These are phyloP conservation scores for Tetraselmis striata DNA, from an alignment of 139 green algal species.

Conservation along the genomic window DNA sequence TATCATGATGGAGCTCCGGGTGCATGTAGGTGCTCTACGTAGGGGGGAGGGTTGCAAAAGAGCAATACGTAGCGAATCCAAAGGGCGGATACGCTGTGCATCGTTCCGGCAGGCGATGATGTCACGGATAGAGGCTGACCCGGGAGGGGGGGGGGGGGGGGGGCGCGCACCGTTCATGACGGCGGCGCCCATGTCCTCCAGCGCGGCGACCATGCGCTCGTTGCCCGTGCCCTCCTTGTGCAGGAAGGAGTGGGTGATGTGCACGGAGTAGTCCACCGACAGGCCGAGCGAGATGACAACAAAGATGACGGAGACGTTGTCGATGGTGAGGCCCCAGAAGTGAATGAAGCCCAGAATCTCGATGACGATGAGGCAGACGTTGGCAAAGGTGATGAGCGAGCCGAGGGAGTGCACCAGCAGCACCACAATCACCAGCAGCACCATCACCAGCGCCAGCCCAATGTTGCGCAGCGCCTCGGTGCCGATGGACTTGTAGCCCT, in stretches of 20 bases:
- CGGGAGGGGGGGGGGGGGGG: too few relatives aligned
- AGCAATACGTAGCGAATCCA: too few relatives aligned
- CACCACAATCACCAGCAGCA: slow-evolving; percentile 35
- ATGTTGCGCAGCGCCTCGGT: slow-evolving; percentile 35
- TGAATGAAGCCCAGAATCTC: slow-evolving; percentile 37
- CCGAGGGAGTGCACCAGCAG: slow-evolving; percentile 34
- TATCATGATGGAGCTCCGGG: too few relatives aligned
- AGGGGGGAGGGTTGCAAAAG: too few relatives aligned
- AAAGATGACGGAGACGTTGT: slow-evolving; percentile 31
- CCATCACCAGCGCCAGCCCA: slow-evolving; percentile 23
- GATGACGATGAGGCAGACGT: slow-evolving; percentile 33
- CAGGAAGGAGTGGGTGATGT: slow-evolving; percentile 33
- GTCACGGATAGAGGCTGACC: too few relatives aligned
- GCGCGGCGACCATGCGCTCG: slow-evolving; percentile 11
- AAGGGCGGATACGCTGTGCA: too few relatives aligned
- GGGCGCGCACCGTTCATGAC: slow-evolving; percentile 11
- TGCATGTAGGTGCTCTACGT: too few relatives aligned
- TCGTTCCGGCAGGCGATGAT: too few relatives aligned
- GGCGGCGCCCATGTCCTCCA: slow-evolving; percentile 11
- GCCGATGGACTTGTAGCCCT: slow-evolving; percentile 40
- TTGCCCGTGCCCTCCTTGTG: slow-evolving; percentile 11
- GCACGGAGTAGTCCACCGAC: slow-evolving; percentile 30
- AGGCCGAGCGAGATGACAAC: slow-evolving; percentile 42
- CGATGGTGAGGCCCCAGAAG: slow-evolving; percentile 23
- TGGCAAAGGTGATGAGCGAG: slow-evolving; percentile 25